Evolutionary conservation across 139 green algal species (phyloP).

Genomic region (Auxenochlorella pyrenoidosa): DNA sequence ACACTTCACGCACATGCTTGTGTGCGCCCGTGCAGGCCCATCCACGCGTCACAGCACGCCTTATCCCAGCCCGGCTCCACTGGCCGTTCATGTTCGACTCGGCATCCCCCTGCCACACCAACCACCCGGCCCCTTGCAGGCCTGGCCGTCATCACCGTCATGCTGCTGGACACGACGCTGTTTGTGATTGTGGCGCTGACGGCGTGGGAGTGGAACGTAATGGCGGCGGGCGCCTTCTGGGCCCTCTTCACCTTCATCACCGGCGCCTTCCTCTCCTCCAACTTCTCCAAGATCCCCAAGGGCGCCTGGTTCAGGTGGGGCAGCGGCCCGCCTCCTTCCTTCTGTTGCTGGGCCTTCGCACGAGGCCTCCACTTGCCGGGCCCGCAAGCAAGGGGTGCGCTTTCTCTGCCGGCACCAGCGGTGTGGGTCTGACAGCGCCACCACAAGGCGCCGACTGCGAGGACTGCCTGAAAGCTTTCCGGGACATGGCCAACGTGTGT

Average conservation of each 20-base stretch:
- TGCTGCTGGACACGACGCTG: slow-evolving; percentile 53
- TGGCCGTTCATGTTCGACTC: too few species aligned
- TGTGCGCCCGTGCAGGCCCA: not conserved
- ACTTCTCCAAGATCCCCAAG: slow-evolving; percentile 57
- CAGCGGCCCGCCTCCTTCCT: too few species aligned
- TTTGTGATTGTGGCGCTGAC: slow-evolving; percentile 42
- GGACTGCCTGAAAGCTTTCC: too few species aligned
- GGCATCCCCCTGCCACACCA: not conserved
- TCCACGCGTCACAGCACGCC: not conserved
- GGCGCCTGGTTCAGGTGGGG: slow-evolving; percentile 38
- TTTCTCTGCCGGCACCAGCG: too few species aligned
- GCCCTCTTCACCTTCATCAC: slow-evolving; percentile 54
- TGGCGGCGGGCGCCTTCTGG: slow-evolving; percentile 34
- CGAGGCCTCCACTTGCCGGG: too few species aligned
- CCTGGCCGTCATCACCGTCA: slow-evolving; percentile 51
- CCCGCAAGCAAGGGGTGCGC: not conserved
- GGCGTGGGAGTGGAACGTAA: slow-evolving; percentile 36
- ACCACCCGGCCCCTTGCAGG: slow-evolving; percentile 13
- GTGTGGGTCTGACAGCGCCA: too few species aligned
- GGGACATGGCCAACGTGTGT: too few species aligned
- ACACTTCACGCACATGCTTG: too few species aligned
- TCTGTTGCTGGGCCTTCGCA: too few species aligned
- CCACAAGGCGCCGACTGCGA: too few species aligned
- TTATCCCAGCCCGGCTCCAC: too few species aligned
- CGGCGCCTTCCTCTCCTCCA: slow-evolving; percentile 44